Percentiles rank a stretch among this genome's conserved stretches.
Evolutionary conservation across 768 basidiomycete species (phyloP).

Genomic region (Tylopilus rubrobrunneus): DNA sequence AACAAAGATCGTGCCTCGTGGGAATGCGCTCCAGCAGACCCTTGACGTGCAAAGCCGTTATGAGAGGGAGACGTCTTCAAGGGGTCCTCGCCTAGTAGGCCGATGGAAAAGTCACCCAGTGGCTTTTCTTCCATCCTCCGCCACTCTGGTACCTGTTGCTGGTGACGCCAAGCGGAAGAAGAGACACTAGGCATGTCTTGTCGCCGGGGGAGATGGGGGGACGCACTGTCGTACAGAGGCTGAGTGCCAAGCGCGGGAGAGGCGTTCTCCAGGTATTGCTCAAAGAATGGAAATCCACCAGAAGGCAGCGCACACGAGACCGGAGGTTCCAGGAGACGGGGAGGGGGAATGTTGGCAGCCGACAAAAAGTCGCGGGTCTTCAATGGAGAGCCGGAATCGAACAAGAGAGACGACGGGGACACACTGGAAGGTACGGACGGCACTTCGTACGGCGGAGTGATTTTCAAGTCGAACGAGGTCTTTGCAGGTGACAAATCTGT

Average conservation of each 20-base stretch:
- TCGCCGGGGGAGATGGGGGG: conserved; percentile 25
- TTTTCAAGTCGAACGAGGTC: conserved; percentile 52
- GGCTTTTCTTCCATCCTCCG: conserved; percentile 34
- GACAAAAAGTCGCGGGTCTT: conserved; percentile 30
- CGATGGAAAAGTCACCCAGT: conserved; percentile 20
- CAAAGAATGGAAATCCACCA: conserved; percentile 43
- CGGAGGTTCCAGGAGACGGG: conserved; percentile 23
- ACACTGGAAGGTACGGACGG: conserved; percentile 23
- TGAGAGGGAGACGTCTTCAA: conserved; percentile 29
- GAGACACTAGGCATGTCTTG: conserved; percentile 12
- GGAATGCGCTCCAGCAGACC: conserved; percentile 26
- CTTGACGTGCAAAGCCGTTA: conserved; percentile 24
- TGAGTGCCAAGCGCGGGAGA: conserved; percentile 36
- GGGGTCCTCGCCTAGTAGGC: conserved; percentile 26
- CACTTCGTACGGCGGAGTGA: conserved; percentile 51
- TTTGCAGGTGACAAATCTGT: conserved; percentile 68
- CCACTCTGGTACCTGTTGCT: conserved; percentile 41
- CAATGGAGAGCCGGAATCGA: conserved; percentile 39
- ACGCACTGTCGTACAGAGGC: conserved; percentile 32
- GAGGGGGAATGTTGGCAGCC: conserved; percentile 17
- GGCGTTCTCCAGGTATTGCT: conserved; percentile 47
- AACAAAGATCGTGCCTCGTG: conserved; percentile 48
- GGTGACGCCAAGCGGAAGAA: conserved; percentile 23
- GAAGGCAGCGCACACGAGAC: conserved; percentile 18
- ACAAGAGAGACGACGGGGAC: conserved; percentile 40